Evolutionary conservation across 1,284 basidiomycete genomes (phyloP), one percentile per base, ranked within the genome.

Genomic region (Filobasidium uniguttulatum): DNA sequence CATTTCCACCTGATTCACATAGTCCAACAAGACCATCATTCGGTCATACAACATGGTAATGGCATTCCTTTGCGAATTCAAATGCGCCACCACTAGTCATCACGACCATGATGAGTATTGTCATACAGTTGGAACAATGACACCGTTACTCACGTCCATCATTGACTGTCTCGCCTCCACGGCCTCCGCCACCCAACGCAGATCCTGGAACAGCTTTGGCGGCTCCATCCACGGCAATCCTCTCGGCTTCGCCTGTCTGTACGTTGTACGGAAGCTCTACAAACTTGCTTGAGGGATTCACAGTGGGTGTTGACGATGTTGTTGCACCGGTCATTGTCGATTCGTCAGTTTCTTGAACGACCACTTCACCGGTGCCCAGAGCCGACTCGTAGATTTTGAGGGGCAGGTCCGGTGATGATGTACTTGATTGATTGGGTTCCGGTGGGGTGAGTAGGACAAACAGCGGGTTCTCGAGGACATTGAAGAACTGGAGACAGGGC

Each of bases 201-300:
- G 83, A 82, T 41, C 81, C 82, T 29, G 82, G 84, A 6, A 65
- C 64, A 30, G 88, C 88, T 63, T 82, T 82, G 12, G 87, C 83
- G 1, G 88, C 87, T 75, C 88, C 90, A 67, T 98, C 91, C 0
- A 98, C 93, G 1, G 94, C 94, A 56, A 98, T 96, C 26, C 94
- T 79, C 65, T 98, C 93, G 5, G 94, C 93, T 70, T 98, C 94
- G 25, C 93, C 93, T 0, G 91, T 96, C 68, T 96, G 89, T n/a
- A 98, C 82, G 49, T 60, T 63, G 50, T 63, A 65, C 75, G 81
- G 71, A 77, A 97, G 57, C 50, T 60, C 83, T 28, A 90, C 79
- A 62, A 86, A 93, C 8, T 60, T 60, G 44, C 59, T 2, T 52
- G 49, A 5, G 47, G 44, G 6, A 37, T 52, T 52, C 15, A 25